Evolutionary conservation across 1,284 basidiomycete genomes (phyloP), one percentile per base, ranked within the genome.

Genomic region (Cutaneotrichosporon mucoides): DNA sequence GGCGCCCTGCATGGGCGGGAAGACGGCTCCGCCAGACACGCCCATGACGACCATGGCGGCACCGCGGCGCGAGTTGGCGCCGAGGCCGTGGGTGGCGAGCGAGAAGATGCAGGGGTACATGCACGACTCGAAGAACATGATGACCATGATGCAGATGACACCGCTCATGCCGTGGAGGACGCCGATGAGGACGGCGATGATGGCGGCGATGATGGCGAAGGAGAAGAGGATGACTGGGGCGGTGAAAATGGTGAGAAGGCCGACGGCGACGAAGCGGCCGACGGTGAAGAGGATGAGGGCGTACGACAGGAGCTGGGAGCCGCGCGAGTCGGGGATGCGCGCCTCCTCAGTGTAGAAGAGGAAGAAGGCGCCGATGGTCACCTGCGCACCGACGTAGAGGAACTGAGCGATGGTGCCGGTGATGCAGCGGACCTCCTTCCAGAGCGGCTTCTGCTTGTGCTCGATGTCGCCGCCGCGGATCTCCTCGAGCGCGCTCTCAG

Each of bases 71-170:
- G 88, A 87, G 78, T 87, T 82, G 57, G 81, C 80, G 40, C 88
- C 88, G 49, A 88, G 79, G 68, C 85, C 84, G 73, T 84, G 83
- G 38, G 88, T 90, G 6, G 83, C 86, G 42, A 89, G 80, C 60
- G 88, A 86, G 66, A 85, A 74, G 64, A 74, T 76, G 62, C 69
- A 57, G 52, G 70, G 75, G 52, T 53, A 64, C 70, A 85, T 86
- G 66, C 86, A 85, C 7, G 84, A 86, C 74, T 88, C 88, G 75
- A 88, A 89, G 82, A 87, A 88, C 82, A 89, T 88, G 60, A 89
- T 76, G 60, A 82, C 72, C 74, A 88, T 88, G 58, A 88, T 71
- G 73, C 82, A 85, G 8, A 81, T 84, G 50, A 89, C 79, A 42
- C 85, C 88, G 6, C 81, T 77, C 59, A 79, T 79, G 12, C 86